A percentile compares a stretch with the other conserved stretches of the same genome.
phyloP scores from a whole-genome alignment of 768 basidiomycete species.

The Gloeopeniophorella convolvens region DNA sequence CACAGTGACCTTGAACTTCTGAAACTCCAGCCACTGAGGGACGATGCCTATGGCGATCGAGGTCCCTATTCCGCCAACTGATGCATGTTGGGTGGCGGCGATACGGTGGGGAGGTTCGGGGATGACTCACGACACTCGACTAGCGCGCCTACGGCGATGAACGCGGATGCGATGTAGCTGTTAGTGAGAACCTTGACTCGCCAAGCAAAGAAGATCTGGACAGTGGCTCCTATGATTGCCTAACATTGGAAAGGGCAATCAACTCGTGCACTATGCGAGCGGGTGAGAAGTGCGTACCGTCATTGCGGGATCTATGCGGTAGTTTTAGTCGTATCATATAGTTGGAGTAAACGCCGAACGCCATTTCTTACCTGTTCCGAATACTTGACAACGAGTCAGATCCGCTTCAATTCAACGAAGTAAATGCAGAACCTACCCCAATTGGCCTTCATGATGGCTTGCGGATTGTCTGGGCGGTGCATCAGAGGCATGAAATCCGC shows the following conservation, averaged over 20 bases:
- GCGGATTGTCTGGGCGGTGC: background rate
- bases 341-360: background rate
- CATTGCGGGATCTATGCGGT: conserved; percentile 7
- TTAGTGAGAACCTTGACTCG: conserved; percentile 9
- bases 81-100: background rate
- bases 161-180: background rate
- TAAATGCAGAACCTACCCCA: conserved; percentile 1
- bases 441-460: conserved; percentile 6
- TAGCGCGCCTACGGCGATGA: conserved; percentile 1
- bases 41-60: conserved; percentile 19
- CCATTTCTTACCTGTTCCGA: conserved; percentile 8
- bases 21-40: conserved; percentile 13
- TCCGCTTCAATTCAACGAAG: background rate
- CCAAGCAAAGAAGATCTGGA: conserved; percentile 17
- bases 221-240: conserved; percentile 8
- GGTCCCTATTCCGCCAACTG: conserved; percentile 21
- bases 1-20: conserved; percentile 17
- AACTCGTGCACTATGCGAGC: background rate
- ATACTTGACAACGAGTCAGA: background rate
- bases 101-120: background rate
- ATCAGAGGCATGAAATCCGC: background rate
- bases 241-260: background rate
- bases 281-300: conserved; percentile 1
- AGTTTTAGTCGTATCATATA: background rate
- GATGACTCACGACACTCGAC: conserved; percentile 9